phyloP scores from a whole-genome alignment of 495 filamentous ascomycete genomes.

The Neurospora tetraspora region DNA sequence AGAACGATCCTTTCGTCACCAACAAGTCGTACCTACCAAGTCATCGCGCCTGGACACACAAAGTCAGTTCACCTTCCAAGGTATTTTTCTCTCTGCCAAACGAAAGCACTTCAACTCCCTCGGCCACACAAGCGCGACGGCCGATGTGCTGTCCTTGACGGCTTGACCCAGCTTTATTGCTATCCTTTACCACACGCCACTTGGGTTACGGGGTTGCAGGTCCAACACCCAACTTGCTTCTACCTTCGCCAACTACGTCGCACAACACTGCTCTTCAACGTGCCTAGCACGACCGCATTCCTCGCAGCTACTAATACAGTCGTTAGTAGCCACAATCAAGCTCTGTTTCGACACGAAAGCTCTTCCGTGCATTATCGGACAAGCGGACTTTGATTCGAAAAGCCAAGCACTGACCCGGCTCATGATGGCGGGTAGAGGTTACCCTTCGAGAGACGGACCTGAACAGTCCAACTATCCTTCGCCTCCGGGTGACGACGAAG shows the following conservation, averaged over 20 bases:
- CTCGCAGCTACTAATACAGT: not conserved
- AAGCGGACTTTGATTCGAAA: not conserved
- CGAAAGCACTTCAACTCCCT: not conserved
- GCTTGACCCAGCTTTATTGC: not conserved
- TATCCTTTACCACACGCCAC: not conserved
- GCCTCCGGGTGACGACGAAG: slow-evolving; percentile 36
- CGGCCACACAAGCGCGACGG: not conserved
- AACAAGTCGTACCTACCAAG: not conserved
- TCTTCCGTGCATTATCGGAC: not conserved
- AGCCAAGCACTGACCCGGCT: not conserved
- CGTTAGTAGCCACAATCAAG: not conserved
- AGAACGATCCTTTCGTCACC: not conserved
- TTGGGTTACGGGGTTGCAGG: not conserved
- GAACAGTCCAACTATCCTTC: slow-evolving; percentile 39
- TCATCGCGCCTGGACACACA: not conserved
- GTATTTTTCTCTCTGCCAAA: not conserved
- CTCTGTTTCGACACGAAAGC: not conserved
- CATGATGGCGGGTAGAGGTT: slow-evolving; percentile 15
- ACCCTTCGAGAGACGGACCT: slow-evolving; percentile 25
- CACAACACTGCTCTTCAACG: not conserved
- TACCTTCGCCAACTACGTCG: not conserved
- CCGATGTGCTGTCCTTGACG: not conserved
- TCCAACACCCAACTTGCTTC: not conserved
- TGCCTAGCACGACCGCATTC: not conserved
- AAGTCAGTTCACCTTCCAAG: not conserved